A percentile compares a stretch with the other conserved stretches of the same genome.
Conservation (phyloP, 2,329 filamentous ascomycete genomes). For the Cladosporium cucumerinum region DNA sequence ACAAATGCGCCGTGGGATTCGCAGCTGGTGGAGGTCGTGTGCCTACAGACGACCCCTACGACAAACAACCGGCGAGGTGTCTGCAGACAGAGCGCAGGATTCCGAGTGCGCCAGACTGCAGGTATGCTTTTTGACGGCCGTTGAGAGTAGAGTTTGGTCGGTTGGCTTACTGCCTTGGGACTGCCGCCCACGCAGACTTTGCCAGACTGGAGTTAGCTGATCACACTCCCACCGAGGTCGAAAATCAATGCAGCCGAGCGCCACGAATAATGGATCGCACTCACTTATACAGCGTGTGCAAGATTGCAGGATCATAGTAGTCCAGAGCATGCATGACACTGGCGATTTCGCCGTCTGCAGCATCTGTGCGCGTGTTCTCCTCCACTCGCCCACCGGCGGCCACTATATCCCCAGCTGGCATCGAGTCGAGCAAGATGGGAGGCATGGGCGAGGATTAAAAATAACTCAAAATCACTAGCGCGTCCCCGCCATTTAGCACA, state of each 20-base stretch:
- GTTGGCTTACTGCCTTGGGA: background rate
- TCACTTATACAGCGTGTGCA: background rate
- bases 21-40: background rate
- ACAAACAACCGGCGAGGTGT: too few relatives aligned
- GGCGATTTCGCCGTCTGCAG: background rate
- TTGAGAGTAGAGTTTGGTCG: constrained; percentile 4
- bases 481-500: background rate
- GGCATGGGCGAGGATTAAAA: background rate
- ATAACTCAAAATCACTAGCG: background rate
- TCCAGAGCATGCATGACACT: background rate
- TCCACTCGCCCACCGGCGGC: background rate
- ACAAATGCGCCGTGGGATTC: background rate
- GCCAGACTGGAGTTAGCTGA: background rate
- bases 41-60: background rate
- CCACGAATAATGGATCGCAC: background rate
- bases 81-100: background rate
- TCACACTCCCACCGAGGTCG: background rate
- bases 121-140: constrained; percentile 5
- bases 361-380: background rate
- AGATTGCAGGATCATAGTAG: background rate
- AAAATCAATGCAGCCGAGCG: background rate
- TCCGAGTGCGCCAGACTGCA: background rate
- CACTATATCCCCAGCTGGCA: background rate
- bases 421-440: background rate
- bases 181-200: background rate